Evolutionary conservation across 2,329 filamentous ascomycete genomes (phyloP).

Genomic region (Sporothrix pseudoabietina): DNA sequence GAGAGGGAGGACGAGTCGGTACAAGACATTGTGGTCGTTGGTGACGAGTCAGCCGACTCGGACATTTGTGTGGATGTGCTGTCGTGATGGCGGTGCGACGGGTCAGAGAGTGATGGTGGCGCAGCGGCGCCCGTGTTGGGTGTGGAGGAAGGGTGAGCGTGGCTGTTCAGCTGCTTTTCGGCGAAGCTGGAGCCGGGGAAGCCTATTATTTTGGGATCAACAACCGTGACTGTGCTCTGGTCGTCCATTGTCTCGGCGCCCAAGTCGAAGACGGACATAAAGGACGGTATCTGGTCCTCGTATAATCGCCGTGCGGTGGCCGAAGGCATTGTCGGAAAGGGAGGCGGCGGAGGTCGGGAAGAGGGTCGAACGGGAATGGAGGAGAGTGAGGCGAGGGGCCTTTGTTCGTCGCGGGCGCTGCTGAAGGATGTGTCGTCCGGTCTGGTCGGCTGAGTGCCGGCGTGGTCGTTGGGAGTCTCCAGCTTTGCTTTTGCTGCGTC

Average conservation of each 20-base stretch:
- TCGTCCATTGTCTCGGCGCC: conserved; percentile 60
- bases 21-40: conserved; percentile 89
- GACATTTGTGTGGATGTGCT: conserved; percentile 77
- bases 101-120: conserved; percentile 45
- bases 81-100: conserved; percentile 69
- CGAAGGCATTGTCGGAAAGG: conserved; percentile 58
- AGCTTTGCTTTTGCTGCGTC: conserved; percentile 19
- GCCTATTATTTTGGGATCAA: conserved; percentile 56
- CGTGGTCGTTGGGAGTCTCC: conserved; percentile 20
- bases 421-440: conserved; percentile 9
- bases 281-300: conserved; percentile 72
- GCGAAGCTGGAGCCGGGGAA: conserved; percentile 46
- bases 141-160: conserved; percentile 36
- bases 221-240: conserved; percentile 55
- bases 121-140: conserved; percentile 19
- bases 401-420: not conserved
- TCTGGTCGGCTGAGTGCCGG: conserved; percentile 20
- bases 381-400: not conserved
- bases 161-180: conserved; percentile 42
- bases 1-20: conserved; percentile 89
- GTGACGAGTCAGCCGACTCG: conserved; percentile 89
- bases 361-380: not conserved
- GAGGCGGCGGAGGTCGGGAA: not conserved
- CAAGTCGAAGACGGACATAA: conserved; percentile 74
- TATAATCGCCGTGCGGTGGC: conserved; percentile 63